Evolutionary conservation across 1,284 basidiomycete genomes (phyloP).

Genomic region (Rhodotorula sp.): DNA sequence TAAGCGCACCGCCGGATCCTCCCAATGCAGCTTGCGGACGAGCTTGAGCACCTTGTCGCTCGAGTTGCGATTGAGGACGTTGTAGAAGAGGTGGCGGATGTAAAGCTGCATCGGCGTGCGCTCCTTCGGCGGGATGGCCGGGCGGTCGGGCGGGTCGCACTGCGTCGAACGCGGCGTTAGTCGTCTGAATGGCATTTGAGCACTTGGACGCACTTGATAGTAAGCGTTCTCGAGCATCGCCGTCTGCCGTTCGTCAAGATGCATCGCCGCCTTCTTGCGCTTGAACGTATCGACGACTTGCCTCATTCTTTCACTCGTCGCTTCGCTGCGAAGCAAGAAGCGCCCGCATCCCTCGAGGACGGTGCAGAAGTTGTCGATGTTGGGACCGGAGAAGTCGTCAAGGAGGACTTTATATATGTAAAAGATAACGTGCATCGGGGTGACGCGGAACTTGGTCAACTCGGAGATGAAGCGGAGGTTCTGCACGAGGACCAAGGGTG

Average conservation of each 20-base stretch:
- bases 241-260: slow-evolving; percentile 85
- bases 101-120: slow-evolving; percentile 87
- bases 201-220: slow-evolving; percentile 60
- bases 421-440: slow-evolving; percentile 85
- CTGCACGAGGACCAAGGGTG: slow-evolving; percentile 52
- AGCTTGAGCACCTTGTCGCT: slow-evolving; percentile 61
- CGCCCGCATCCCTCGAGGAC: slow-evolving; percentile 92
- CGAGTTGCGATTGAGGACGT: slow-evolving; percentile 67
- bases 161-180: slow-evolving; percentile 48
- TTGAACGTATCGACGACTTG: slow-evolving; percentile 84
- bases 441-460: slow-evolving; percentile 92
- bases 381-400: slow-evolving; percentile 88
- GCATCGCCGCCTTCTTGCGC: slow-evolving; percentile 86
- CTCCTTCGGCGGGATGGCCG: slow-evolving; percentile 77
- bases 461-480: slow-evolving; percentile 87
- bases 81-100: slow-evolving; percentile 86
- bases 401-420: slow-evolving; percentile 96
- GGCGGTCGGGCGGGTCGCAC: slow-evolving; percentile 95
- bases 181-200: no score
- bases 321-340: slow-evolving; percentile 82
- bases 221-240: slow-evolving; percentile 96
- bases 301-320: slow-evolving; percentile 76
- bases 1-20: slow-evolving; percentile 60
- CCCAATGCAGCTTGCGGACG: slow-evolving; percentile 92
- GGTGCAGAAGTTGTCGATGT: slow-evolving; percentile 89